Conservation (phyloP, 495 filamentous ascomycete genomes). For the Xeromyces bisporus region DNA sequence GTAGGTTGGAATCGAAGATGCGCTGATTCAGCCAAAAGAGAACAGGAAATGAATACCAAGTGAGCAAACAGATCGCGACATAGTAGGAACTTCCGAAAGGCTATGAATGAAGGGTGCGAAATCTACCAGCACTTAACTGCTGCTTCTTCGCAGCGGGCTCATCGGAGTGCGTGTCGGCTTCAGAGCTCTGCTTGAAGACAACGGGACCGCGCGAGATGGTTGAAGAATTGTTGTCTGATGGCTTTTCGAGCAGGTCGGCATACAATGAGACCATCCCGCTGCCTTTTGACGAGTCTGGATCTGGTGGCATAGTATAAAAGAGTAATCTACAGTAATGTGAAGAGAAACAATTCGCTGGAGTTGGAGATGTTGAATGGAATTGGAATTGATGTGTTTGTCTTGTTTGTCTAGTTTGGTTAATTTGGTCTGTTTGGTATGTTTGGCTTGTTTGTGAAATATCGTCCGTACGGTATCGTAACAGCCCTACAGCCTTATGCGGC, state of each 20-base stretch:
- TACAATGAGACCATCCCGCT: conserved; percentile 40
- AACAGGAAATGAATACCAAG: conserved; percentile 18
- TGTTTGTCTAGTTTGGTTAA: no score
- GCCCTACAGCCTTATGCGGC: no score
- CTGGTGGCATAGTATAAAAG: conserved; percentile 17
- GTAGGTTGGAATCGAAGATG: conserved; percentile 81
- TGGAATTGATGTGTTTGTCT: no score
- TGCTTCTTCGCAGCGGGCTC: conserved; percentile 51
- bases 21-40: conserved; percentile 24
- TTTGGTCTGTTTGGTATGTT: no score
- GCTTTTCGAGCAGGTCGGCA: conserved; percentile 44
- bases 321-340: background rate
- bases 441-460: no score
- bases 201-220: conserved; percentile 67
- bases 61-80: conserved; percentile 30
- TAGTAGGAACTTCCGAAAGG: conserved; percentile 3
- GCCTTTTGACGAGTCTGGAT: conserved; percentile 16
- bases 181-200: conserved; percentile 45
- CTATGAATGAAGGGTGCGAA: conserved; percentile 15
- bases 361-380: no score
- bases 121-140: conserved; percentile 56
- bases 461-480: no score
- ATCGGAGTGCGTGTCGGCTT: conserved; percentile 32
- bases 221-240: conserved; percentile 27
- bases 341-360: background rate